Percentiles rank a stretch among this genome's conserved stretches.
phyloP scores from a whole-genome alignment of 345 rosid genomes.

The Salix suchowensis region DNA sequence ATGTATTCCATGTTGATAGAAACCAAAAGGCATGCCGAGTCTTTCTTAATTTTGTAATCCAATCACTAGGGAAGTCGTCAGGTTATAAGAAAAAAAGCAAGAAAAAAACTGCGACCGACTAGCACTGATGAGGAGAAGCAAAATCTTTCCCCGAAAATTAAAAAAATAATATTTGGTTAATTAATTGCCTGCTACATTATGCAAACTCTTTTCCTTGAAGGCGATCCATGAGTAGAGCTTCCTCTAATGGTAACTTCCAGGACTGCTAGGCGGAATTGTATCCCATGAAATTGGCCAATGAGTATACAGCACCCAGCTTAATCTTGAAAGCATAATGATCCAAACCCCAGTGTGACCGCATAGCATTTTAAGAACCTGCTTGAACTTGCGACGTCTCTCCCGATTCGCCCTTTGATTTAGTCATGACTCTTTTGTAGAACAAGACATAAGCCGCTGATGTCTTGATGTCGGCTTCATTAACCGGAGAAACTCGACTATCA shows the following conservation, averaged over 20 bases:
- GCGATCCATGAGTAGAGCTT: background rate
- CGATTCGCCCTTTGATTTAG: constrained; percentile 19
- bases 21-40: background rate
- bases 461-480: constrained; percentile 62
- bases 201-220: background rate
- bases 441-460: constrained; percentile 81
- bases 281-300: background rate
- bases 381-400: constrained; percentile 33
- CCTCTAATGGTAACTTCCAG: background rate
- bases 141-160: constrained; percentile 4
- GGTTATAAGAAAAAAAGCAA: background rate
- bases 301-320: background rate
- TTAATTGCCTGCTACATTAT: background rate
- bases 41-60: background rate
- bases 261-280: background rate
- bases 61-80: background rate
- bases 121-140: background rate
- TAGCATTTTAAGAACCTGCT: constrained; percentile 14
- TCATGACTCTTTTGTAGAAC: constrained; percentile 66
- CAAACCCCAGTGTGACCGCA: background rate
- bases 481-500: constrained; percentile 65
- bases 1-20: background rate
- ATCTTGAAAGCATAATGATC: background rate
- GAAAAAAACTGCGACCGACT: background rate
- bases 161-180: background rate